Evolutionary conservation across 352 stramenopile species (phyloP).

Genomic region (Phytophthora kernoviae): DNA sequence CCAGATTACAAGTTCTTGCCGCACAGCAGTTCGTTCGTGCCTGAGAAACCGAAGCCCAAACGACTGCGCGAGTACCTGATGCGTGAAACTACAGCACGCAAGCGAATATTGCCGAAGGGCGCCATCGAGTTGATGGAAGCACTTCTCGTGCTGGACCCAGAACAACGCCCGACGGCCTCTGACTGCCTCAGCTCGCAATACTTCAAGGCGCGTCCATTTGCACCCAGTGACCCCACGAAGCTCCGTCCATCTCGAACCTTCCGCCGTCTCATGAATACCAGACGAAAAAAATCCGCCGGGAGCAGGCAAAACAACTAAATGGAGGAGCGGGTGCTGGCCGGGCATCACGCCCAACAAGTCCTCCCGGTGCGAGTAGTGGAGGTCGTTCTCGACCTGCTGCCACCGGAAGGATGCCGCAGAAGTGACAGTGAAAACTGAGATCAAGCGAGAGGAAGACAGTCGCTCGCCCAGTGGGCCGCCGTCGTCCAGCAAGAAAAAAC

Average conservation of each 20-base stretch:
- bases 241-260: conserved; percentile 76
- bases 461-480: conserved; percentile 3
- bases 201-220: conserved; percentile 87
- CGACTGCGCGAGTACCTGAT: conserved; percentile 78
- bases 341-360: conserved; percentile 24
- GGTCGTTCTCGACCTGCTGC: conserved; percentile 20
- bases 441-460: conserved; percentile 31
- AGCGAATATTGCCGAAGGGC: conserved; percentile 82
- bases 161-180: conserved; percentile 91
- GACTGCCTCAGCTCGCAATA: conserved; percentile 94
- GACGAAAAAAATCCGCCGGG: conserved; percentile 89
- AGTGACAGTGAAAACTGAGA: conserved; percentile 34
- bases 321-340: conserved; percentile 38
- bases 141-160: conserved; percentile 95
- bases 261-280: conserved; percentile 88
- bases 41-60: conserved; percentile 71
- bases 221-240: conserved; percentile 62
- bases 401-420: conserved; percentile 23
- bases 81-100: conserved; percentile 69
- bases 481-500: conserved; percentile 58
- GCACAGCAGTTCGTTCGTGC: conserved; percentile 83
- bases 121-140: conserved; percentile 93
- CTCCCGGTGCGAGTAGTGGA: conserved; percentile 21
- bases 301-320: conserved; percentile 76
- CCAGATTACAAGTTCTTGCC: conserved; percentile 88